A percentile compares a stretch with the other conserved stretches of the same genome.
These are phyloP conservation scores for Fusarium paranaense DNA, from an alignment of 2,329 filamentous ascomycete species.

Conservation along the genomic window DNA sequence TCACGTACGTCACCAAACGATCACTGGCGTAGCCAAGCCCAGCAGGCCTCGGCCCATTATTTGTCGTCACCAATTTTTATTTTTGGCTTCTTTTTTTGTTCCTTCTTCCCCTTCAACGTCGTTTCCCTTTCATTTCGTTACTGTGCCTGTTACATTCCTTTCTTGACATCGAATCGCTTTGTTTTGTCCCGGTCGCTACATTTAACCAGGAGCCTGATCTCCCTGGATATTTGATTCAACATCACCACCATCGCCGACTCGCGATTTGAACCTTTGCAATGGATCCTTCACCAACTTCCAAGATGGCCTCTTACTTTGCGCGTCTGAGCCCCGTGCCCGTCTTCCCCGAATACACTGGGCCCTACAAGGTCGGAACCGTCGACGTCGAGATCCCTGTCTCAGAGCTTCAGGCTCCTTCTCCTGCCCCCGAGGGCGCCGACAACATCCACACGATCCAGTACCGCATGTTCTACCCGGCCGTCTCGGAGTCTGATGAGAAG, in stretches of 20 bases:
- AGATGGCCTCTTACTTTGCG: slow-evolving; percentile 62
- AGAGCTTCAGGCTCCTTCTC: slow-evolving; percentile 66
- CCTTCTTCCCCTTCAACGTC: neutral
- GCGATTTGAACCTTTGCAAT: slow-evolving; percentile 18
- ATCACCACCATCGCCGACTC: neutral
- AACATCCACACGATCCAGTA: slow-evolving; percentile 81
- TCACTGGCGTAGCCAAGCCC: slow-evolving; percentile 11
- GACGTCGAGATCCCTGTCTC: slow-evolving; percentile 83
- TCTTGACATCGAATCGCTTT: neutral
- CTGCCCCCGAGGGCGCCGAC: slow-evolving; percentile 63
- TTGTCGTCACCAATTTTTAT: neutral
- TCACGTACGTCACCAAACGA: slow-evolving; percentile 32
- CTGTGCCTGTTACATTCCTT: neutral
- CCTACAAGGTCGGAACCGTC: slow-evolving; percentile 75
- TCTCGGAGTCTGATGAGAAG: slow-evolving; percentile 63
- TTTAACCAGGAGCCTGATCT: neutral
- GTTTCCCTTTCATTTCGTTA: neutral
- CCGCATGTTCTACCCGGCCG: slow-evolving; percentile 83
- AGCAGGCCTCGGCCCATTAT: slow-evolving; percentile 1
- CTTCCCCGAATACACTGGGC: slow-evolving; percentile 80
- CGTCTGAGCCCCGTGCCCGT: slow-evolving; percentile 75
- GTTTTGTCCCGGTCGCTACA: neutral
- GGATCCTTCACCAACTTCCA: slow-evolving; percentile 45
- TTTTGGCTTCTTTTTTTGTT: neutral
- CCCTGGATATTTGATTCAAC: neutral